Evolutionary conservation across 1,139 yeast species (phyloP), one percentile per base, ranked within the genome.

Genomic region (Hansenula lynferdii): DNA sequence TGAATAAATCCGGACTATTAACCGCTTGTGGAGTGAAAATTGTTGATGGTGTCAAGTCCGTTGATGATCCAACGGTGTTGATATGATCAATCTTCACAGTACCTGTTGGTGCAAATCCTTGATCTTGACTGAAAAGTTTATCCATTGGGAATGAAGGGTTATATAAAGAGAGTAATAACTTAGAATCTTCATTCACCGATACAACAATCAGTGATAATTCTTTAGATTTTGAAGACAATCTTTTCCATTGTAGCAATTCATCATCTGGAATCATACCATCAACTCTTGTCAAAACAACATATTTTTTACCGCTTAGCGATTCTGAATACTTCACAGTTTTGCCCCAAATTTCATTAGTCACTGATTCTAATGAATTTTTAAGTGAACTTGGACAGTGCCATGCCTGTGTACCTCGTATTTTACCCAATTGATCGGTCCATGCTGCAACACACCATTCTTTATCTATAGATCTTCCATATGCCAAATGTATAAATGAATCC

Each of bases 381-480:
- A 76, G 49, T 62, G 59, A 26, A 7, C 48, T 31, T 53, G 75
- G 57, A 52, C 79, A 69, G 48, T 69, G 70, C 90, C 90, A 83
- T 1, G 90, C 75, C 48, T 80, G 83, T 1, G 81, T 73, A 41
- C 70, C 70, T 8, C 81, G 75, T 8, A 77, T 70, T 9, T 68
- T 67, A 0, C 96, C 96, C 53, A 74, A 71, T 37, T 92, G 92
- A 54, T 90, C 96, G 0, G 95, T 72, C 95, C 97, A 87, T 0
- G 95, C 83, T 0, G 87, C 95, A 21, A 82, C 77, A 35, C 87
- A 69, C 96, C 97, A 90, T 42, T 75, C 77, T 45, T 77, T 80
- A 55, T 90, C 96, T 6, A 75, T 68, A 0, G 96, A 84, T 38
- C 95, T 60, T 27, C 89, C 87, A 53, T 89, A 92, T 0, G 96